Evolutionary conservation across 1,139 yeast genomes (phyloP).

Genomic region (Pichia sp.): DNA sequence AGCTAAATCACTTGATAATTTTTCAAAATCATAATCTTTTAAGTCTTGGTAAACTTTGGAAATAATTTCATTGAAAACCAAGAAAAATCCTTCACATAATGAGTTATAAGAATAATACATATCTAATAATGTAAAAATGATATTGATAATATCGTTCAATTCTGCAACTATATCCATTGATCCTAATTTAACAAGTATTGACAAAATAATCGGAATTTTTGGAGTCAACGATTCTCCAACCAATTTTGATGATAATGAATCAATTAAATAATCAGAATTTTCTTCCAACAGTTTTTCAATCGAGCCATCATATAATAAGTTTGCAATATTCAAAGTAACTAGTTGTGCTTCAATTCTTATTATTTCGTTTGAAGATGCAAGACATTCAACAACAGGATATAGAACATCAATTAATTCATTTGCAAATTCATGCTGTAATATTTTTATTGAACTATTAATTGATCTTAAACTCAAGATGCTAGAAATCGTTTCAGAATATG

Average conservation of each 20-base stretch:
- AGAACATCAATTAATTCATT: conserved; percentile 48
- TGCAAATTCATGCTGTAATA: conserved; percentile 37
- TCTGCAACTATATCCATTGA: conserved; percentile 63
- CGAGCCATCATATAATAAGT: conserved; percentile 50
- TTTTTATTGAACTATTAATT: conserved; percentile 34
- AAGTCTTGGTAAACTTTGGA: conserved; percentile 45
- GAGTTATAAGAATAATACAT: conserved; percentile 74
- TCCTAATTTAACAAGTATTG: conserved; percentile 60
- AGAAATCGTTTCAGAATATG: conserved; percentile 11
- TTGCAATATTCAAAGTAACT: conserved; percentile 43
- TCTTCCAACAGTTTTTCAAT: conserved; percentile 49
- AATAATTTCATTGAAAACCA: conserved; percentile 61
- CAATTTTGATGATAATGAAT: conserved; percentile 61
- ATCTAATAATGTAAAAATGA: conserved; percentile 73
- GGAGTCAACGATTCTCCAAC: conserved; percentile 69
- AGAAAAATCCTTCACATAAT: conserved; percentile 68
- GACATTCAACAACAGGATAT: conserved; percentile 48
- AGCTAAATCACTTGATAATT: conserved; percentile 18
- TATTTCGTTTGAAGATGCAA: conserved; percentile 41
- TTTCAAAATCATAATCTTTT: conserved; percentile 20
- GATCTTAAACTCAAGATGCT: conserved; percentile 35
- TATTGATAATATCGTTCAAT: conserved; percentile 61
- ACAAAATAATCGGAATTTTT: conserved; percentile 60
- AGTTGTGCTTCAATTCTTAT: conserved; percentile 43
- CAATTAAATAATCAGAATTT: conserved; percentile 77